Conservation (phyloP, 2,329 filamentous ascomycete species). For the Aplosporella prunicola region DNA sequence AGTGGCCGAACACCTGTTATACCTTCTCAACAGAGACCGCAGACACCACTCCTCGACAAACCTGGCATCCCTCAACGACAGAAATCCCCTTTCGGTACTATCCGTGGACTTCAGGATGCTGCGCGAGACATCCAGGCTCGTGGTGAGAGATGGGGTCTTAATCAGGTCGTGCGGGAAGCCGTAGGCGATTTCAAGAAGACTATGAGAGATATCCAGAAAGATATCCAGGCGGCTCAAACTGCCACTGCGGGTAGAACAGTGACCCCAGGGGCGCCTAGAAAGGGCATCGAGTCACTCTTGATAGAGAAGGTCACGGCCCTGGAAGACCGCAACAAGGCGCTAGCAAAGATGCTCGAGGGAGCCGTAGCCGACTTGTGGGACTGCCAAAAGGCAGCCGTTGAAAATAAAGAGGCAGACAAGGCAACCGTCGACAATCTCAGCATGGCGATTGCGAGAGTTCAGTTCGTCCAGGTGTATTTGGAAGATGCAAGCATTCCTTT, state of each 20-base stretch:
- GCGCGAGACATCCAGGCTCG: conserved; percentile 65
- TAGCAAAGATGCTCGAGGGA: conserved; percentile 60
- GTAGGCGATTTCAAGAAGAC: conserved; percentile 72
- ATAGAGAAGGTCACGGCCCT: conserved; percentile 33
- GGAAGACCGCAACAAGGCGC: conserved; percentile 55
- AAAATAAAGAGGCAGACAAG: conserved; percentile 22
- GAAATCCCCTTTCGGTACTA: conserved; percentile 20
- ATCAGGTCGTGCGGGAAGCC: conserved; percentile 70
- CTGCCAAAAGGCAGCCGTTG: conserved; percentile 45
- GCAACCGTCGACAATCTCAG: conserved; percentile 33
- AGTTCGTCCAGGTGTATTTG: conserved; percentile 43
- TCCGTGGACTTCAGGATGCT: conserved; percentile 58
- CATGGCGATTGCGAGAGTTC: conserved; percentile 41
- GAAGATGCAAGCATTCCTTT: conserved; percentile 37
- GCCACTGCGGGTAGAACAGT: too few relatives aligned
- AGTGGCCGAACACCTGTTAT: conserved; percentile 36
- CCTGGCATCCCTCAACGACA: conserved; percentile 7
- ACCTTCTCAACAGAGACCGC: conserved; percentile 20
- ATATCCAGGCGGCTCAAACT: too few relatives aligned
- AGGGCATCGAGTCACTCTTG: too few relatives aligned
- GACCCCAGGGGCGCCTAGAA: conserved; percentile 20
- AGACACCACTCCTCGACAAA: conserved; percentile 3
- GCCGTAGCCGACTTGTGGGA: conserved; percentile 55
- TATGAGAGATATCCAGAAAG: conserved; percentile 58
- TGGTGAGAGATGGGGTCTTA: conserved; percentile 68